Base-by-base conservation (phyloP, 1,139 yeast species). In the Pichia sp. region DNA sequence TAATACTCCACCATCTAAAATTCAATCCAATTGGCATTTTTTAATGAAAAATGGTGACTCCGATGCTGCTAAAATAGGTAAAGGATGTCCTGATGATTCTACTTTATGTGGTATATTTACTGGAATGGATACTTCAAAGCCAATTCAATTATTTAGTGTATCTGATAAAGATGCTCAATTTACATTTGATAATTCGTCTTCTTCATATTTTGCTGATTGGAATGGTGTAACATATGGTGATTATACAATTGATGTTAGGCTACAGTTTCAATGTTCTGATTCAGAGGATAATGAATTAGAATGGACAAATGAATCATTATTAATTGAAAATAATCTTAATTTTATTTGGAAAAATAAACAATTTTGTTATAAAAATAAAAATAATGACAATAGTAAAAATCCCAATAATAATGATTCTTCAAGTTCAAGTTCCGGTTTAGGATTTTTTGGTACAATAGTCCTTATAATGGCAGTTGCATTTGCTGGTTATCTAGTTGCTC, bases 381-480 rank as follows among this genome's bases (percentile, higher is more conserved):
- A 59, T 36, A 57, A 57, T 29, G 52, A 57, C 25, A 56, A 62
- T 7, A 54, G 53, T 42, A 61, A 61, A 9, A n/a, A n/a, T n/a
- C 55, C 61, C 9, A 56, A 53, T 42, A 60, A 61, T 10, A 59
- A 55, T 25, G 56, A 56, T n/a, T n/a, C n/a, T n/a, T n/a, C n/a
- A n/a, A 49, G 52, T 35, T 54, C 45, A 28, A 51, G 48, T 27
- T 59, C 56, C 45, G 75, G 80, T 35, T 80, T 85, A 86, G 88
- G 85, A 43, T 83, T 87, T 83, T 83, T 84, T 60, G 79, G 87
- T 2, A 83, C 89, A 87, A 66, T 83, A 6, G 74, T 85, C 58
- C 74, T 85, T 58, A 77, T 84, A 58, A 71, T 82, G 57, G 81
- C 86, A 10, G 67, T 89, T 42, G 78, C 79, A 52, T 74, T 86